These are phyloP conservation scores for Fraxinus americana DNA, from an alignment of 257 asterid genomes.

Conservation along the genomic window DNA sequence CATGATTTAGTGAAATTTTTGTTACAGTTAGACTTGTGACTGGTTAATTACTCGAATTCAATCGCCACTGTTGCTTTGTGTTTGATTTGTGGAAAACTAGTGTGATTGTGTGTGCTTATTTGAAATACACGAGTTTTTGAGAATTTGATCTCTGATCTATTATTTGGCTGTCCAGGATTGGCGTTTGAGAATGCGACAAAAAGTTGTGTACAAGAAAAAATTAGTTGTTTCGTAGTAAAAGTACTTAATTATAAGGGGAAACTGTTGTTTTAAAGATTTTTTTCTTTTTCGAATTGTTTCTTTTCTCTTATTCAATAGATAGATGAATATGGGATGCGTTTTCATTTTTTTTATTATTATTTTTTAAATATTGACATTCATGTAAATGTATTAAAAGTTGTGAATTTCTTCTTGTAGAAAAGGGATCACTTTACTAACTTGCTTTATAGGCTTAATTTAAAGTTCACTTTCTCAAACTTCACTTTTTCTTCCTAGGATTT, in stretches of 20 bases:
- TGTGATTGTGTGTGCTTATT: constrained; percentile 1
- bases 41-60: constrained; percentile 9
- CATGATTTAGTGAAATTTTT: constrained; percentile 20
- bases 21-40: constrained; percentile 6
- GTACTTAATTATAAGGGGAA: not conserved
- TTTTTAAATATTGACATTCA: not conserved
- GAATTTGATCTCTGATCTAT: not conserved
- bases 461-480: not conserved
- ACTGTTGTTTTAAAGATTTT: not conserved
- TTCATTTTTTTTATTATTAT: not conserved
- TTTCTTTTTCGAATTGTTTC: not conserved
- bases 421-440: not conserved
- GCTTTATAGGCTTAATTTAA: not conserved
- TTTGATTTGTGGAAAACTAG: constrained; percentile 1
- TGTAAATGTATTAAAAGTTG: not conserved
- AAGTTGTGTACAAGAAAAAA: not conserved
- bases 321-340: not conserved
- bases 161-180: not conserved
- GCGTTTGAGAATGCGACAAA: not conserved
- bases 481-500: not conserved
- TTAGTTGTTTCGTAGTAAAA: not conserved
- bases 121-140: not conserved
- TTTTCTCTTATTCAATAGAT: not conserved
- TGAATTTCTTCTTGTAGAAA: not conserved
- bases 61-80: not conserved